These are phyloP conservation scores for Nicotiana obtusifolia DNA, from an alignment of 257 asterid species.

Conservation along the genomic window DNA sequence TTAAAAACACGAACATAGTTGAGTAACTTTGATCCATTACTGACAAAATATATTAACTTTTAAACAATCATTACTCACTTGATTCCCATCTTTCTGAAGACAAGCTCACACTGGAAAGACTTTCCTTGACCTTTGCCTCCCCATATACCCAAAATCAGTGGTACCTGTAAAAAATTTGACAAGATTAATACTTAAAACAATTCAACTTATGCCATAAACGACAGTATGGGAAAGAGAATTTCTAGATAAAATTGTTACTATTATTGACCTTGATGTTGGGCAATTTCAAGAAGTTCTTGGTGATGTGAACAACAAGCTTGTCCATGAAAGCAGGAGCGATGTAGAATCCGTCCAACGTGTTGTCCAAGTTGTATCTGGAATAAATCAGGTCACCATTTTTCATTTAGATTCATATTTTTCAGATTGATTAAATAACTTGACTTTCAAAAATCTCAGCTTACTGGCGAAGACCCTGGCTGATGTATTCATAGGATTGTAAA, in stretches of 20 bases:
- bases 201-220: neutral
- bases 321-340: constrained; percentile 94
- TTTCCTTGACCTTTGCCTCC: constrained; percentile 97
- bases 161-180: constrained; percentile 34
- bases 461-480: constrained; percentile 62
- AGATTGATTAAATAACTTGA: neutral
- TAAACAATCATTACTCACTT: constrained; percentile 40
- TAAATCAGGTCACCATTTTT: neutral
- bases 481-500: constrained; percentile 63
- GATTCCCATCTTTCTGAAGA: constrained; percentile 77
- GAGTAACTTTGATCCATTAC: neutral
- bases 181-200: neutral
- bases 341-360: constrained; percentile 59
- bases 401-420: neutral
- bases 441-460: constrained; percentile 8
- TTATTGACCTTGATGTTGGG: constrained; percentile 70
- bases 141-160: constrained; percentile 84
- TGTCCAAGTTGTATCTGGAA: constrained; percentile 43
- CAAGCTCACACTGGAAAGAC: constrained; percentile 92
- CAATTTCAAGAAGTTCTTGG: constrained; percentile 69
- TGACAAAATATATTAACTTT: neutral
- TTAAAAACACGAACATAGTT: neutral
- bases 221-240: neutral
- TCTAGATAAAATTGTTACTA: neutral
- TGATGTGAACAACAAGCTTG: constrained; percentile 67